phyloP scores from a whole-genome alignment of 2,329 filamentous ascomycete species.

The Endocalyx cinctus region DNA sequence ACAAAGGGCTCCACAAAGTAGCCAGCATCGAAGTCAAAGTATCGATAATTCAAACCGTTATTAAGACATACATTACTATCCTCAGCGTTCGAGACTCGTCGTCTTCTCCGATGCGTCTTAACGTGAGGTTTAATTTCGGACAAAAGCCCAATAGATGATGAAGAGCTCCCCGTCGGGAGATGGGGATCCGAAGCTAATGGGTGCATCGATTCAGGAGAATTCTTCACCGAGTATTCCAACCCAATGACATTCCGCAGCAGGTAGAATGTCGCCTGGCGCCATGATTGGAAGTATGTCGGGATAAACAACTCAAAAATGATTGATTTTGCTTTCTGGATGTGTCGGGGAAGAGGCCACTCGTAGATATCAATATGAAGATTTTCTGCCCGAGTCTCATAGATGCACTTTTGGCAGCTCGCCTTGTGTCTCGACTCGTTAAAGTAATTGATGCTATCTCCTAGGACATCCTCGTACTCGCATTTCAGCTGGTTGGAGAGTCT shows the following conservation, averaged over 20 bases:
- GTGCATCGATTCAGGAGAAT: conserved; percentile 28
- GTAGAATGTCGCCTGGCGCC: conserved; percentile 44
- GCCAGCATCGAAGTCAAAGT: conserved; percentile 27
- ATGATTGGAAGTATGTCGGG: conserved; percentile 36
- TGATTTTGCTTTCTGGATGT: conserved; percentile 30
- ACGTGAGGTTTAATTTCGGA: conserved; percentile 14
- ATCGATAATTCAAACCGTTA: conserved; percentile 38
- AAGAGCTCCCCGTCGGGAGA: conserved; percentile 1
- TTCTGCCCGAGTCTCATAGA: conserved; percentile 23
- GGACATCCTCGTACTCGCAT: too few species aligned
- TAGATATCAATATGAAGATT: conserved; percentile 40
- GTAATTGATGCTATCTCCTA: not conserved
- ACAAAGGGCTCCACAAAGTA: conserved; percentile 12
- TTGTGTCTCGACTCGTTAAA: not conserved
- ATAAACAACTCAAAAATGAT: conserved; percentile 48
- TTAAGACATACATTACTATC: conserved; percentile 36
- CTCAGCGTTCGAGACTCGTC: not conserved
- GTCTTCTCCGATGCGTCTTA: conserved; percentile 8
- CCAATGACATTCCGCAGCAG: conserved; percentile 36
- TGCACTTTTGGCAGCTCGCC: conserved; percentile 34
- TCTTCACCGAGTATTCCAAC: conserved; percentile 10
- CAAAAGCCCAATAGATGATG: conserved; percentile 1
- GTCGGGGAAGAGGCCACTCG: conserved; percentile 51
- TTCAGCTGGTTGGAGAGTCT: not conserved
- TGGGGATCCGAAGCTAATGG: conserved; percentile 11